Base-by-base conservation (phyloP, 2,329 filamentous ascomycete species). In the Tolypocladium sp. region DNA sequence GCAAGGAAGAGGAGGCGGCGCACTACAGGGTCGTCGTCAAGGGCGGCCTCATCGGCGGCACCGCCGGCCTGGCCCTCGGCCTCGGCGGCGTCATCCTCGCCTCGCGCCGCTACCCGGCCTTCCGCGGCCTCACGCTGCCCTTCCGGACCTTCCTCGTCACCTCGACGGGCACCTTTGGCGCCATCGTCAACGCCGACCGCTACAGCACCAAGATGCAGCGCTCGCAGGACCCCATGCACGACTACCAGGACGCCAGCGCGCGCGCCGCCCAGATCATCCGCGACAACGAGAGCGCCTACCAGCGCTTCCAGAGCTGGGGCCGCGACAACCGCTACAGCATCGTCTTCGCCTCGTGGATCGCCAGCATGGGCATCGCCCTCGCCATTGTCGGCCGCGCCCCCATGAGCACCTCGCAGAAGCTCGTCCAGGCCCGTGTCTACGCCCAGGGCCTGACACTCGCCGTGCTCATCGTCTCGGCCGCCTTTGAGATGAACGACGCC, bases 341-440 rank as follows among this genome's bases (percentile, higher is more conserved):
- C 72, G 90, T 97, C 67, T 88, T 91, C 67, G 82, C 79, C 56
- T 88, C 86, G 27, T 97, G 92, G 92, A 74, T 93, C 17, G 89
- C 88, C 44, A 86, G 86, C 67, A 93, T 97, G 86, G 85, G 81
- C 60, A 74, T 87, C 49, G 87, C 90, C 5, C 83, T 94, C 65
- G 85, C 80, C 58, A 72, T 95, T 37, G 91, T 97, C 63, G 85
- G 88, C 69, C 84, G 91, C 63, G 91, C 91, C 72, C 86, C 83
- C 64, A 80, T 96, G 54, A 84, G 82, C 56, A 87, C 85, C 2
- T 77, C 83, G 61, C 92, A 97, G 80, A 96, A 96, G 81, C 78
- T 97, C 27, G 92, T 97, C 20, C 92, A 97, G 81, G 92, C 92
- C 30, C 88, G 92, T 83, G 89, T 97, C 64, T 96, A 96, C 75